These are phyloP conservation scores for Aspergillus eucalypticola DNA, from an alignment of 2,329 filamentous ascomycete genomes.

Conservation along the genomic window DNA sequence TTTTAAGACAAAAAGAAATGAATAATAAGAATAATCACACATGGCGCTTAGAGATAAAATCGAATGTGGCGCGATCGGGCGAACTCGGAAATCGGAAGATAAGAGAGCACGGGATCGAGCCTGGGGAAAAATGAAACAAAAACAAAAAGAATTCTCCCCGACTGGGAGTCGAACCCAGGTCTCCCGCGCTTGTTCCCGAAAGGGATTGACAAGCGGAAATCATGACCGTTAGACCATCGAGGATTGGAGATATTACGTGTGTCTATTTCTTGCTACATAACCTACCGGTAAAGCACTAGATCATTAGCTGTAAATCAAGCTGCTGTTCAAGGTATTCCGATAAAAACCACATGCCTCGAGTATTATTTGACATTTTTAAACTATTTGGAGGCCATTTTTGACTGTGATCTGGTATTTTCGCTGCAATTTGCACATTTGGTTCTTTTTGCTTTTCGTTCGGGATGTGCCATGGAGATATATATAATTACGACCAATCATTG, in stretches of 20 bases:
- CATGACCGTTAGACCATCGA: conserved; percentile 18
- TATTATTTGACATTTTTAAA: no score
- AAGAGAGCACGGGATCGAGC: not conserved
- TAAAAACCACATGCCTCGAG: no score
- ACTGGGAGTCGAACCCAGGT: conserved; percentile 20
- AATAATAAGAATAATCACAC: not conserved
- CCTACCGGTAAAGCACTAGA: fast-evolving
- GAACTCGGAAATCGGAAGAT: not conserved
- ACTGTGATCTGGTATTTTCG: no score
- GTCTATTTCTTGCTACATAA: not conserved
- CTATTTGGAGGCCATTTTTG: no score
- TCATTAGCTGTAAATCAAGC: no score
- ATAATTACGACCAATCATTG: no score
- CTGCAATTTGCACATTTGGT: no score
- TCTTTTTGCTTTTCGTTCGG: no score
- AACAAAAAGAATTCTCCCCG: conserved; percentile 12
- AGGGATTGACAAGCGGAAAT: conserved; percentile 18
- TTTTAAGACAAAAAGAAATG: not conserved
- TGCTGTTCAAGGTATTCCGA: no score
- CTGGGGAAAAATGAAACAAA: not conserved
- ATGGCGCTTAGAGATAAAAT: not conserved
- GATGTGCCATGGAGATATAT: no score
- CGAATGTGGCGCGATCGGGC: not conserved
- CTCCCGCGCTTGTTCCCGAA: conserved; percentile 12
- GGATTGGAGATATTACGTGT: not conserved